Base-by-base conservation (phyloP, 805 yeast genomes). In the Wickerhamomyces kurtzmanii region DNA sequence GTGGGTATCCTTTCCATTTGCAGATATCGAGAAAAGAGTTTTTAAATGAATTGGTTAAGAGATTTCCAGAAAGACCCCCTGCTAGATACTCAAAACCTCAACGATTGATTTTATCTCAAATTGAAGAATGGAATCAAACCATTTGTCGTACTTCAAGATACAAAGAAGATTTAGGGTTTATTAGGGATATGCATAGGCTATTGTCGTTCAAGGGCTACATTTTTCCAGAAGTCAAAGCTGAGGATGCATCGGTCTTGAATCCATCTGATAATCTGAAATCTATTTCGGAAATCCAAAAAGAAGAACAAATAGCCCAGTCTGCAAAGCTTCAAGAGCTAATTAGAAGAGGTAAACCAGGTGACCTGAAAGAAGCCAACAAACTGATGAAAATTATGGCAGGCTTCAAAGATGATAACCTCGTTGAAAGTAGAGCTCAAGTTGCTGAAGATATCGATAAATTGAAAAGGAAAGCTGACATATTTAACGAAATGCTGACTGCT, bases 351-450 rank as follows among this genome's bases (percentile, higher is more conserved):
- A 80, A 83, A 52, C 97, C 98, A 6, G 82, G 78, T 38, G 99
- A 91, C 57, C 69, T 91, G 47, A 83, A 79, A 43, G 98, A 91
- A 55, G 99, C 99, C 24, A 91, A 91, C 55, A 84, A 82, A 42
- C 68, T 91, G 53, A 91, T 91, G 98, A 86, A 89, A 52, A 75
- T 91, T 41, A 86, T 91, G 96, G 94, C 97, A 5, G 99, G 99
- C 5, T 91, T 85, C 62, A 82, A 82, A 52, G 85, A 82, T 45
- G 95, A 86, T 50, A 72, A 75, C 35, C 45, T 51, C 9, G 60
- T 68, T 12, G 60, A 68, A 35, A 81, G 85, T 39, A 75, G 74
- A 46, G 83, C 81, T 31, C 74, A 81, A 42, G 79, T 87, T 19
- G 75, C 78, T 19, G 84, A 80, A 38, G 97, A 91, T 47, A 63